A percentile compares a stretch with the other conserved stretches of the same genome.
phyloP scores from a whole-genome alignment of 306 rosid species.

The Prunus salicina region DNA sequence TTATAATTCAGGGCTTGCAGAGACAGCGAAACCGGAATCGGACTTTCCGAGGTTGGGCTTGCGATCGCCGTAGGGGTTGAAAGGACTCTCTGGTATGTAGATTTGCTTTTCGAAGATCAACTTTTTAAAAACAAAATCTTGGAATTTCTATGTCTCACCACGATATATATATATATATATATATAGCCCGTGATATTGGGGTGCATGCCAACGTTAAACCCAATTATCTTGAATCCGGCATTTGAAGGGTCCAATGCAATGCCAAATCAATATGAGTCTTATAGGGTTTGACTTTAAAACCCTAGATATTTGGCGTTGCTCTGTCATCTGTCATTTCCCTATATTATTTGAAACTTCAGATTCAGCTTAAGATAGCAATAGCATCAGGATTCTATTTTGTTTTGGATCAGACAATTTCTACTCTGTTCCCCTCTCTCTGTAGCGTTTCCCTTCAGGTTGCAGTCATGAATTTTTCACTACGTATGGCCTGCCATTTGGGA shows the following conservation, averaged over 20 bases:
- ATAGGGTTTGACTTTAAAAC: conserved; percentile 6
- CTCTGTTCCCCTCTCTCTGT: not conserved
- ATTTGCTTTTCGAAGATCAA: not conserved
- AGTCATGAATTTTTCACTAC: not conserved
- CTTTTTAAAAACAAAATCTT: not conserved
- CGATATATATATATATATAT: not conserved
- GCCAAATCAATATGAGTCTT: not conserved
- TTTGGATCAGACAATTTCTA: not conserved
- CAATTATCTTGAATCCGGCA: not conserved
- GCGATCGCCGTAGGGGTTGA: not conserved
- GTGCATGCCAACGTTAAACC: no score
- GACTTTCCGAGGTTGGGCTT: not conserved
- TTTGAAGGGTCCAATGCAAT: not conserved
- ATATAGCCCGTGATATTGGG: not conserved
- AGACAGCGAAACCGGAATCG: not conserved
- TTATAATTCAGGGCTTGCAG: not conserved
- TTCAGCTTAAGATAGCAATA: not conserved
- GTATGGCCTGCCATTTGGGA: not conserved
- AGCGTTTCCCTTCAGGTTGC: no score
- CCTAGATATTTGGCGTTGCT: conserved; percentile 20
- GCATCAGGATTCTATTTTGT: not conserved
- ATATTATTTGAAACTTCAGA: not conserved
- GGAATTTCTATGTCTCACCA: not conserved
- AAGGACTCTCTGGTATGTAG: not conserved
- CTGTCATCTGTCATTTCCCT: not conserved